These are phyloP conservation scores for Magnusiomyces ingens DNA, from an alignment of 1,139 yeast genomes.

Conservation along the genomic window DNA sequence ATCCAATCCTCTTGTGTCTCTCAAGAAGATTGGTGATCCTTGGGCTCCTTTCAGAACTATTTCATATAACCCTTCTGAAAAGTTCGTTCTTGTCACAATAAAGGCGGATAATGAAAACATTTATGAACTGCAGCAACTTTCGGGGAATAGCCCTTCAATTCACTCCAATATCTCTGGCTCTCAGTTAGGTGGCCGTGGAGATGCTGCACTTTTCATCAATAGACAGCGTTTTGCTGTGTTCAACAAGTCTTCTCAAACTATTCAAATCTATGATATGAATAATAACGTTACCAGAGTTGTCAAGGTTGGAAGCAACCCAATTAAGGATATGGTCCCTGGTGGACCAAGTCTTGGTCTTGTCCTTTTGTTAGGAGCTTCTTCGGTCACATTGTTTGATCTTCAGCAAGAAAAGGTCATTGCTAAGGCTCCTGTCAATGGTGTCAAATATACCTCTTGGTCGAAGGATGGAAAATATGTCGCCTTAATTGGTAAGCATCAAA, in stretches of 20 bases:
- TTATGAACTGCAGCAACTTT: constrained; percentile 55
- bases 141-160: not conserved
- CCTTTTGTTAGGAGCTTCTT: constrained; percentile 60
- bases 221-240: constrained; percentile 90
- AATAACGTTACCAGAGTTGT: constrained; percentile 78
- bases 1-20: constrained; percentile 70
- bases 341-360: constrained; percentile 76
- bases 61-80: constrained; percentile 89
- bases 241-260: constrained; percentile 52
- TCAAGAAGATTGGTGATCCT: constrained; percentile 76
- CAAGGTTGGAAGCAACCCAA: constrained; percentile 38
- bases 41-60: constrained; percentile 83
- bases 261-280: constrained; percentile 78
- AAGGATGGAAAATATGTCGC: constrained; percentile 84
- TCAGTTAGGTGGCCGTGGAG: constrained; percentile 70
- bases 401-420: constrained; percentile 81
- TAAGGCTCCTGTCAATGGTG: constrained; percentile 58
- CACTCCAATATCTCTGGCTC: not conserved
- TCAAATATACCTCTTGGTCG: constrained; percentile 88
- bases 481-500: constrained; percentile 83
- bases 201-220: constrained; percentile 82
- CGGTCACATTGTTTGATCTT: constrained; percentile 81
- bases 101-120: constrained; percentile 56
- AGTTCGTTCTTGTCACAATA: constrained; percentile 75
- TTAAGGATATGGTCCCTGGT: constrained; percentile 64